Percentiles rank a stretch among this genome's conserved stretches.
phyloP scores from a whole-genome alignment of 2,329 filamentous ascomycete genomes.

The Gyromitra esculenta region DNA sequence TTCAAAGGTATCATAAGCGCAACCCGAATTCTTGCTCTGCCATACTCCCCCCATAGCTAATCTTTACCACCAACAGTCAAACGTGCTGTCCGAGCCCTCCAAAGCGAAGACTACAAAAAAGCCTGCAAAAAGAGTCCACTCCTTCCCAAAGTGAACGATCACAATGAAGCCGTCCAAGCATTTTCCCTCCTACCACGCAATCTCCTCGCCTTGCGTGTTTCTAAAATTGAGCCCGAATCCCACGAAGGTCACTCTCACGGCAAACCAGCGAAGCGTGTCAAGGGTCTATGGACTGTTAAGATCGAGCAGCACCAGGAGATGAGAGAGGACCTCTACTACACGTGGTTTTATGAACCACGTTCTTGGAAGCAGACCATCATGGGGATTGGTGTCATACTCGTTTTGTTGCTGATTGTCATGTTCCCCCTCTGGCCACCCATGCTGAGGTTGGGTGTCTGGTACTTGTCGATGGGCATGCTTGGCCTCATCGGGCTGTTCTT shows the following conservation, averaged over 20 bases:
- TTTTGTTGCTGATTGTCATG: conserved; percentile 88
- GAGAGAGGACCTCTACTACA: conserved; percentile 87
- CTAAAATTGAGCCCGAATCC: conserved; percentile 74
- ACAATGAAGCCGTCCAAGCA: conserved; percentile 85
- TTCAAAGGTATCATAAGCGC: conserved; percentile 75
- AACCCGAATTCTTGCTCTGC: conserved; percentile 20
- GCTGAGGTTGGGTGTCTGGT: conserved; percentile 93
- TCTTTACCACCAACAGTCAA: conserved; percentile 74
- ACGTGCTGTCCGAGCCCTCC: conserved; percentile 87
- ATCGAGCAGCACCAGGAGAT: conserved; percentile 97
- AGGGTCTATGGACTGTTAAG: conserved; percentile 94
- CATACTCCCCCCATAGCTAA: conserved; percentile 41
- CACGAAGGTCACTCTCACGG: conserved; percentile 77
- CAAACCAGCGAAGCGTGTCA: conserved; percentile 85
- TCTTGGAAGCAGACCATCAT: conserved; percentile 95
- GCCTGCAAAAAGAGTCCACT: conserved; percentile 85
- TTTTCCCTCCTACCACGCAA: conserved; percentile 96
- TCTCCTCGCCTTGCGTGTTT: conserved; percentile 88
- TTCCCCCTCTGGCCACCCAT: conserved; percentile 96
- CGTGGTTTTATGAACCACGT: conserved; percentile 94
- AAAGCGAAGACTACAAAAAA: conserved; percentile 90
- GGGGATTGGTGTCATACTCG: conserved; percentile 79
- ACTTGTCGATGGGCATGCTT: conserved; percentile 92
- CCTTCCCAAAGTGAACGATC: conserved; percentile 87
- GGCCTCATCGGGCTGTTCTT: conserved; percentile 93